These are phyloP conservation scores for Nakazawaea populi DNA, from an alignment of 805 yeast species.

Conservation along the genomic window DNA sequence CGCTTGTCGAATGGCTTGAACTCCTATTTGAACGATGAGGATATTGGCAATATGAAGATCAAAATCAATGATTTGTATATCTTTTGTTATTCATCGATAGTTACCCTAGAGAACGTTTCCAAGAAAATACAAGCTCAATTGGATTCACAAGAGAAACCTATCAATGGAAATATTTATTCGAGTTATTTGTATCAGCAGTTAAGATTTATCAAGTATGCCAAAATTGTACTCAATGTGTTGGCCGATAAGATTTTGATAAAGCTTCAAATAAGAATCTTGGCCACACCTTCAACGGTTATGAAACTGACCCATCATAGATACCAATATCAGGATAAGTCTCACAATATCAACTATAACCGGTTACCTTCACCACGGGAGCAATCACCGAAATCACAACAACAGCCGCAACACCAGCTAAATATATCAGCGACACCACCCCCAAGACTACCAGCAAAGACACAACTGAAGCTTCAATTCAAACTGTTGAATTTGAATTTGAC, in stretches of 20 bases:
- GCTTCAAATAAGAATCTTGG: constrained; percentile 31
- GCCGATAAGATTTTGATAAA: constrained; percentile 48
- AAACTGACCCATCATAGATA: constrained; percentile 1
- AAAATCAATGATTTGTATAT: constrained; percentile 46
- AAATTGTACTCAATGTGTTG: constrained; percentile 41
- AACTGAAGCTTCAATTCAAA: background rate
- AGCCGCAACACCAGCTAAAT: too few species aligned
- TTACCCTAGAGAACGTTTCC: constrained; percentile 27
- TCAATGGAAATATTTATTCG: constrained; percentile 19
- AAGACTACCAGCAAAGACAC: background rate
- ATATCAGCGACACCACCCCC: too few species aligned
- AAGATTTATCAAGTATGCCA: constrained; percentile 42
- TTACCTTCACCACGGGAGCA: background rate
- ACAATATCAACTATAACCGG: background rate
- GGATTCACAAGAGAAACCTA: background rate
- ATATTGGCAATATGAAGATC: constrained; percentile 36
- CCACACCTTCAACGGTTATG: constrained; percentile 13
- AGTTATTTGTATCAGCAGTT: constrained; percentile 22
- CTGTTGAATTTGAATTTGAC: constrained; percentile 13
- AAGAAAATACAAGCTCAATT: background rate
- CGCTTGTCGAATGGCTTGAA: constrained; percentile 43
- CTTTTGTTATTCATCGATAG: constrained; percentile 43
- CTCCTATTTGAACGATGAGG: constrained; percentile 32
- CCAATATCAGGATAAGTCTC: constrained; percentile 4
- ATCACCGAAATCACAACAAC: background rate